Evolutionary conservation across 805 yeast species (phyloP).

Genomic region (Dipodascus geniculatus): DNA sequence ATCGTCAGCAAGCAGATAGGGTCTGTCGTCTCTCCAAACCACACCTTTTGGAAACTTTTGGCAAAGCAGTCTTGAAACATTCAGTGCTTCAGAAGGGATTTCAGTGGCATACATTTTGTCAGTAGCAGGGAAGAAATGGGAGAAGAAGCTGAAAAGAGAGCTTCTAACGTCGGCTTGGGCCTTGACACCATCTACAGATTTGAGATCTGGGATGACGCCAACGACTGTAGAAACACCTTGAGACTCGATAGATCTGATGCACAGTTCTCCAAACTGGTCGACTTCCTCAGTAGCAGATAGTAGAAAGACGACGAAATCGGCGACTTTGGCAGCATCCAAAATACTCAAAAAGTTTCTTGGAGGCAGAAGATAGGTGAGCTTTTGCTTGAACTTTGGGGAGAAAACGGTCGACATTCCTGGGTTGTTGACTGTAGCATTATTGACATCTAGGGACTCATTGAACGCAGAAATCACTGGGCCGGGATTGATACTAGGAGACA

Average conservation of each 20-base stretch:
- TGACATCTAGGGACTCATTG: conserved; percentile 15
- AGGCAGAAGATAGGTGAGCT: conserved; percentile 53
- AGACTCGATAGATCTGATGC: conserved; percentile 74
- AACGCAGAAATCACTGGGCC: conserved; percentile 18
- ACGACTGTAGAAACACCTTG: conserved; percentile 83
- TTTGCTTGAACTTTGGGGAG: conserved; percentile 59
- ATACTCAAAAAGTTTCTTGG: conserved; percentile 59
- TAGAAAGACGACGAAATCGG: conserved; percentile 87
- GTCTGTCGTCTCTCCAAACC: conserved; percentile 88
- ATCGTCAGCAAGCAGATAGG: conserved; percentile 69
- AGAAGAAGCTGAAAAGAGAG: conserved; percentile 53
- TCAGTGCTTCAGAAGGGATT: conserved; percentile 51
- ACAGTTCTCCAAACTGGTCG: conserved; percentile 76
- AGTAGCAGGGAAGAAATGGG: conserved; percentile 69
- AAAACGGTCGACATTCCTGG: conserved; percentile 13
- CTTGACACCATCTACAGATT: conserved; percentile 31
- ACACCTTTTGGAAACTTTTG: conserved; percentile 80
- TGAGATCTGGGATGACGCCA: conserved; percentile 69
- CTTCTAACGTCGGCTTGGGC: conserved; percentile 59
- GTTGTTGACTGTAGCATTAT: conserved; percentile 8
- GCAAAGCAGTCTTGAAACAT: conserved; percentile 63
- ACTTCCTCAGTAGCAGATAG: conserved; percentile 80
- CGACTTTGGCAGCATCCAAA: conserved; percentile 75
- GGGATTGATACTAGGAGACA: conserved; percentile 56
- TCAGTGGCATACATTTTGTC: conserved; percentile 71